These are phyloP conservation scores for Dichotomopilus funicola DNA, from an alignment of 2,329 filamentous ascomycete species.

Conservation along the genomic window DNA sequence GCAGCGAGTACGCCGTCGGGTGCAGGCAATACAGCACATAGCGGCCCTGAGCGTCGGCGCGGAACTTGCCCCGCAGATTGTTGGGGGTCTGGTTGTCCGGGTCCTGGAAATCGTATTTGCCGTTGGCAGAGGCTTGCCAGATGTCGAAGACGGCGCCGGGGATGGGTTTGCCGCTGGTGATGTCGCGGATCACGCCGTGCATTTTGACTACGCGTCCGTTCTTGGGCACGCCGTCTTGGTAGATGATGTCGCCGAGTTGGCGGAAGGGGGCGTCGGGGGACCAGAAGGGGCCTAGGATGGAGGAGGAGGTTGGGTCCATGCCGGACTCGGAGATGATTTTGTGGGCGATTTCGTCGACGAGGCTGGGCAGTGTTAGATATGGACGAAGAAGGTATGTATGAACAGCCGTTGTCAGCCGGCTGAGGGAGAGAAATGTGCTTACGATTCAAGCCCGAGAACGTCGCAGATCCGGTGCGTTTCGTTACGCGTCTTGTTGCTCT, in stretches of 20 bases:
- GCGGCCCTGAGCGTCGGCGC: conserved; percentile 53
- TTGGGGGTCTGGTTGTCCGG: conserved; percentile 54
- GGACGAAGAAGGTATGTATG: not conserved
- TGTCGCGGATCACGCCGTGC: conserved; percentile 54
- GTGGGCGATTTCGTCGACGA: conserved; percentile 77
- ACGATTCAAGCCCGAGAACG: conserved; percentile 66
- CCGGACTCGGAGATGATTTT: conserved; percentile 46
- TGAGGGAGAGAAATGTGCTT: conserved; percentile 19
- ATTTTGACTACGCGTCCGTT: conserved; percentile 52
- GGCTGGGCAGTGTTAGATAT: conserved; percentile 29
- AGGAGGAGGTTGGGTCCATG: conserved; percentile 59
- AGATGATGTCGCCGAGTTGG: conserved; percentile 63
- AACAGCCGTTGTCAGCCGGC: too few species aligned
- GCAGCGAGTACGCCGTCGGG: conserved; percentile 40
- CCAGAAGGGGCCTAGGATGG: conserved; percentile 84
- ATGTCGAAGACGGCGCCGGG: conserved; percentile 63
- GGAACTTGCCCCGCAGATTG: conserved; percentile 62
- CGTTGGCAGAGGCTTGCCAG: conserved; percentile 74
- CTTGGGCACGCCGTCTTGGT: conserved; percentile 42
- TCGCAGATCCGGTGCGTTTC: conserved; percentile 69
- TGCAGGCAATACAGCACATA: conserved; percentile 52
- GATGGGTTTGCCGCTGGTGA: conserved; percentile 57
- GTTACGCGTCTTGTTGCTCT: conserved; percentile 61
- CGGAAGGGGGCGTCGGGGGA: conserved; percentile 63
- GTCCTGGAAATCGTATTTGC: conserved; percentile 61